Evolutionary conservation across 805 yeast species (phyloP).

Genomic region (Wickerhamomyces rabaulensis): DNA sequence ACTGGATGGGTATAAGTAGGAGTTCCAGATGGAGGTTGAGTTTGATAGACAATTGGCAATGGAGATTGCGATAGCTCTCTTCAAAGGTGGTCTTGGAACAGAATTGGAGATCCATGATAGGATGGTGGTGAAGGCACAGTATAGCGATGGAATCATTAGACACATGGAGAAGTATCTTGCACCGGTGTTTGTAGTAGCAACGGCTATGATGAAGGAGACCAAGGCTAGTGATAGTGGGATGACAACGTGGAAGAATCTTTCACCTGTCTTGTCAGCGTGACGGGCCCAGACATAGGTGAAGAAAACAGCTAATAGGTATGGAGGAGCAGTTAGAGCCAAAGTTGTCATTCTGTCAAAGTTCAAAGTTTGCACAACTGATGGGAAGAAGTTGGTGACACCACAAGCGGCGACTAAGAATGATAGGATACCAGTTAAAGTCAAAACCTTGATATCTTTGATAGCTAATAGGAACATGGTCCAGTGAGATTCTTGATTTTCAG

Average conservation of each 20-base stretch:
- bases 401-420: conserved; percentile 49
- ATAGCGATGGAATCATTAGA: conserved; percentile 50
- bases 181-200: conserved; percentile 46
- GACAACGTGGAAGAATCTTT: conserved; percentile 45
- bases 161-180: conserved; percentile 59
- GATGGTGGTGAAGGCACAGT: conserved; percentile 47
- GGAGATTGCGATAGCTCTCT: conserved; percentile 54
- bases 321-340: conserved; percentile 54
- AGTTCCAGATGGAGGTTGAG: conserved; percentile 52
- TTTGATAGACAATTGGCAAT: conserved; percentile 52
- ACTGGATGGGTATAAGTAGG: conserved; percentile 42
- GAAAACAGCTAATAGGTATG: conserved; percentile 47
- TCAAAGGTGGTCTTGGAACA: conserved; percentile 53
- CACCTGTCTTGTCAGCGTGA: conserved; percentile 53
- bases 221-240: conserved; percentile 38
- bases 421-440: conserved; percentile 40
- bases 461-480: conserved; percentile 33
- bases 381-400: conserved; percentile 58
- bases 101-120: conserved; percentile 53
- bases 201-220: conserved; percentile 42
- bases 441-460: conserved; percentile 37
- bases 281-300: conserved; percentile 47
- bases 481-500: conserved; percentile 24
- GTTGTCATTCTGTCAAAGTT: conserved; percentile 46
- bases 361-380: conserved; percentile 53